These are phyloP conservation scores for Fusarium acutatum DNA, from an alignment of 2,329 filamentous ascomycete genomes.

Conservation along the genomic window DNA sequence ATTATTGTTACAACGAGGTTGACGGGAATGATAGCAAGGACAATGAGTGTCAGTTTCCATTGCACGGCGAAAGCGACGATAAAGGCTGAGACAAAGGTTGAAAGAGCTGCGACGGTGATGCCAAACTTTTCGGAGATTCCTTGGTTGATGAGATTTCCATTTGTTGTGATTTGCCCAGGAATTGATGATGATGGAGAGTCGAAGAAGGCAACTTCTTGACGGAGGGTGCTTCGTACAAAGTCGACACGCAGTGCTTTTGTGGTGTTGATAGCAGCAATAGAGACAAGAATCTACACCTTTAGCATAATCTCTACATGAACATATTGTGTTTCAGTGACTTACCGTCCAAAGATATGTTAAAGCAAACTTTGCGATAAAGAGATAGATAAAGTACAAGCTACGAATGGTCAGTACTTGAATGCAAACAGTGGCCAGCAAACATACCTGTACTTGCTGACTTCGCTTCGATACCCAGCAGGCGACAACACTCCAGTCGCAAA, in stretches of 20 bases:
- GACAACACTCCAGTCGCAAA: conserved; percentile 59
- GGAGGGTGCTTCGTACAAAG: conserved; percentile 49
- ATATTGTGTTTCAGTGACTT: conserved; percentile 9
- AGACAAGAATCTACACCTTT: conserved; percentile 45
- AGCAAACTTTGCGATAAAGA: conserved; percentile 63
- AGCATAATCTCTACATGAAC: neutral
- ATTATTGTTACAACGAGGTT: conserved; percentile 52
- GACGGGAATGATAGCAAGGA: conserved; percentile 56
- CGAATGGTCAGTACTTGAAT: neutral
- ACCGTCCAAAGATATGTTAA: conserved; percentile 65
- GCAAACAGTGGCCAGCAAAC: neutral
- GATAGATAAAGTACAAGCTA: conserved; percentile 65
- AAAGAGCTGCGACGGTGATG: conserved; percentile 50
- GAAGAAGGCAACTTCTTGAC: conserved; percentile 65
- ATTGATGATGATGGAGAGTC: conserved; percentile 57
- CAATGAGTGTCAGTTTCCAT: conserved; percentile 55
- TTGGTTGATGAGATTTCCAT: conserved; percentile 55
- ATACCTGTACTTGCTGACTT: conserved; percentile 57
- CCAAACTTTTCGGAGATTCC: conserved; percentile 58
- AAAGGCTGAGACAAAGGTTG: conserved; percentile 52
- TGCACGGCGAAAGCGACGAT: conserved; percentile 52
- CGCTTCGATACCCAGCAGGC: conserved; percentile 56
- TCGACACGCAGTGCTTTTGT: conserved; percentile 50
- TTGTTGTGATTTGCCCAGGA: conserved; percentile 57
- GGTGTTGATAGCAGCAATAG: conserved; percentile 49